Base-by-base conservation (phyloP, 2,329 filamentous ascomycete species). In the Colletotrichum sublineola region DNA sequence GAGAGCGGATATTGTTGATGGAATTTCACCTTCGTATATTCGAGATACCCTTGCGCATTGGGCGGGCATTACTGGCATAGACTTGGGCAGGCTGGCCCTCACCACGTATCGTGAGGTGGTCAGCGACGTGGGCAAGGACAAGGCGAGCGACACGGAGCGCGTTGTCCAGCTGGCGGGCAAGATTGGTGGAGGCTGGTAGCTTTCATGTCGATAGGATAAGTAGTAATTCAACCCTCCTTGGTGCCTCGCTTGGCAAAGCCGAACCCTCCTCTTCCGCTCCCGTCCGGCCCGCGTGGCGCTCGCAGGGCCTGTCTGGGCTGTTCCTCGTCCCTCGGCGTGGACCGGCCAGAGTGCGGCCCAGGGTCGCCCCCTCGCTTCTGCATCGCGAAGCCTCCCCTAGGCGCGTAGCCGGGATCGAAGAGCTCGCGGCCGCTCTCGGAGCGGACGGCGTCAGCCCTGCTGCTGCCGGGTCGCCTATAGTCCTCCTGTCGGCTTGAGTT, bases 71-170 rank as follows among this genome's bases (percentile, higher is more conserved):
- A 95, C 94, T 67, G 90, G 89, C 65, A 90, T 97, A 75, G 87
- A 89, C 36, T 83, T 93, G 78, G 89, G 91, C 73, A 94, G 88
- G 79, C 84, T 99, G 78, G 90, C 91, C 69, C 94, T 92, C 81
- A 99, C 96, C 69, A 97, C 91, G 63, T 99, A 94, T 84, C 91
- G 96, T 74, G 92, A 95, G 82, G 96, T 99, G 31, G 92, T 98
- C 77, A 98, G 96, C 83, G 94, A 98, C 80, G 94, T 99, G 55
- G 96, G 96, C 63, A 97, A 96, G 84, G 87, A 89, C 75, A 84
- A 88, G 80, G 78, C 86, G 81, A 85, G 87, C 72, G 93, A 95
- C 79, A 92, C 93, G 55, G 93, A 97, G 79, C 90, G 92, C 72
- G 95, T 97, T 52, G 93, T 95, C 71, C 94, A 96, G 79, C 86